Evolutionary conservation across 768 basidiomycete genomes (phyloP).

Genomic region (Melanogaster broomeanus): DNA sequence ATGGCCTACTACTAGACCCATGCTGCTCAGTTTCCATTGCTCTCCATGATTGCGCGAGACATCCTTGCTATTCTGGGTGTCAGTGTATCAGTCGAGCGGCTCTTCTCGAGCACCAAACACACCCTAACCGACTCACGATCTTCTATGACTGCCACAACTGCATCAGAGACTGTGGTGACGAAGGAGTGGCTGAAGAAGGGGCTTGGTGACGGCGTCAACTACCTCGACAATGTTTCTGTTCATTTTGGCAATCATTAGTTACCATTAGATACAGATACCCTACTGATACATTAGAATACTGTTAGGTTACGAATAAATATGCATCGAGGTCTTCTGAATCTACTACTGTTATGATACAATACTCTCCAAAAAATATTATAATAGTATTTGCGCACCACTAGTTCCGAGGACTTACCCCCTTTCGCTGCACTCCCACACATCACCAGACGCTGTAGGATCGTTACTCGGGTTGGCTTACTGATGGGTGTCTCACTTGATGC

Average conservation of each 20-base stretch:
- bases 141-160: constrained; percentile 14
- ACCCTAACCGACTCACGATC: constrained; percentile 11
- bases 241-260: neutral
- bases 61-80: constrained; percentile 12
- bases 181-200: constrained; percentile 22
- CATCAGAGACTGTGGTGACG: constrained; percentile 7
- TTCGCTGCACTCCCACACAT: too few species aligned
- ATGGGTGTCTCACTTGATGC: too few species aligned
- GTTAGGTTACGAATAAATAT: neutral
- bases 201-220: too few species aligned
- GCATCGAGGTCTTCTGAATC: neutral
- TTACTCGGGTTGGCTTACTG: too few species aligned
- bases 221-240: constrained; percentile 9
- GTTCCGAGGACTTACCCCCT: too few species aligned
- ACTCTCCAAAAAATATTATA: too few species aligned
- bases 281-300: neutral
- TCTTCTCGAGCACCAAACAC: constrained; percentile 19
- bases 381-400: too few species aligned
- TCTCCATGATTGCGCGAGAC: too few species aligned
- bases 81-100: constrained; percentile 19
- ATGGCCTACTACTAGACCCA: too few species aligned
- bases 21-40: too few species aligned
- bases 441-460: too few species aligned
- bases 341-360: neutral
- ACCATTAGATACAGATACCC: neutral